A percentile compares a stretch with the other conserved stretches of the same genome.
phyloP scores from a whole-genome alignment of 768 basidiomycete species.

The Sarcomyxa edulis region DNA sequence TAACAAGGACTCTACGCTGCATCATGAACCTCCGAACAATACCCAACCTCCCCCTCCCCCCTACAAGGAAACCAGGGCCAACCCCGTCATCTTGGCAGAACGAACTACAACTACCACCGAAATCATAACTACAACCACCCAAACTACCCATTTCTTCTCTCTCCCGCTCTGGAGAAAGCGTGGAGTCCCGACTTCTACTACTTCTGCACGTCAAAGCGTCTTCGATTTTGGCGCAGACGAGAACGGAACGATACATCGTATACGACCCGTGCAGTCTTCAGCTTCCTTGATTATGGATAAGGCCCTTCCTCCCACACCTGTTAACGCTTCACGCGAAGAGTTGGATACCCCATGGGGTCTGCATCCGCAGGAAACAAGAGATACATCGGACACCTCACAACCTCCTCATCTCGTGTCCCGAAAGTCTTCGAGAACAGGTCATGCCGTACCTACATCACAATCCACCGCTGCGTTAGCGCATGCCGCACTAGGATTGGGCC shows the following conservation, averaged over 20 bases:
- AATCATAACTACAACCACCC: slow-evolving; percentile 41
- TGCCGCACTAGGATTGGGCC: slow-evolving; percentile 52
- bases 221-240: slow-evolving; percentile 18
- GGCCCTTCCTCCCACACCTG: slow-evolving; percentile 26
- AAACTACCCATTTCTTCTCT: slow-evolving; percentile 60
- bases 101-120: slow-evolving; percentile 44
- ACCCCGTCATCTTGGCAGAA: slow-evolving; percentile 34
- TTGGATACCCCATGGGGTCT: no score
- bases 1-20: neutral
- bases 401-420: no score
- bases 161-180: slow-evolving; percentile 62
- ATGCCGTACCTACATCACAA: slow-evolving; percentile 11
- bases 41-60: slow-evolving; percentile 25
- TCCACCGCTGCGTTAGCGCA: slow-evolving; percentile 44
- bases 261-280: slow-evolving; percentile 14
- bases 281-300: slow-evolving; percentile 32
- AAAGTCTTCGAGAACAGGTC: no score
- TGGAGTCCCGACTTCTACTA: slow-evolving; percentile 23
- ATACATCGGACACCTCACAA: no score
- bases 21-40: slow-evolving; percentile 3
- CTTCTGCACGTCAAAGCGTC: slow-evolving; percentile 22
- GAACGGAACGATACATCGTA: slow-evolving; percentile 16
- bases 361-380: no score
- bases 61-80: slow-evolving; percentile 17
- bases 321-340: no score